phyloP scores from a whole-genome alignment of 2,329 filamentous ascomycete genomes.

The Claviceps maximensis region DNA sequence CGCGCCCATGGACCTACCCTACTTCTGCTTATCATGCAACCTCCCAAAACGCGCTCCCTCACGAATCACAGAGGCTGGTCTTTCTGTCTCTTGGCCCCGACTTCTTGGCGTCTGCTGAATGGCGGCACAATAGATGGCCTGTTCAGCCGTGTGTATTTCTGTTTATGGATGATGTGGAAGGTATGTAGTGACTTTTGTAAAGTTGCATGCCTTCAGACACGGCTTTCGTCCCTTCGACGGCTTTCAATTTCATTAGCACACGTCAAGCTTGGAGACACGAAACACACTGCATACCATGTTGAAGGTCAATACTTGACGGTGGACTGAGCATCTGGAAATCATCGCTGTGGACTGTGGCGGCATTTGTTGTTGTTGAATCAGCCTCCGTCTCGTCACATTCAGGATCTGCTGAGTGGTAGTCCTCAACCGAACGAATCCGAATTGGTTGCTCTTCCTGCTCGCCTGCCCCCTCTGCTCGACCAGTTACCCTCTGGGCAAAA shows the following conservation, averaged over 20 bases:
- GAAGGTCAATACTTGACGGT: background rate
- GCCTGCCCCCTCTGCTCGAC: background rate
- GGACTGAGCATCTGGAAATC: conserved; percentile 15
- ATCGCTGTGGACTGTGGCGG: conserved; percentile 24
- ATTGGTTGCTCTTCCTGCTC: background rate
- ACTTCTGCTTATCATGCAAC: background rate
- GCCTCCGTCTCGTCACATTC: background rate
- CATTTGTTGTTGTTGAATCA: conserved; percentile 15
- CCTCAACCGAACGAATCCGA: background rate
- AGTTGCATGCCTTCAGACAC: background rate
- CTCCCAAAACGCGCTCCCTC: background rate
- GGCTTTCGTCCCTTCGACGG: background rate
- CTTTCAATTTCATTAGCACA: background rate
- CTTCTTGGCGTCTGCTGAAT: background rate
- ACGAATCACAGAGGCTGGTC: too few species aligned
- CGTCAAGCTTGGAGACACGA: background rate
- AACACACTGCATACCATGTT: background rate
- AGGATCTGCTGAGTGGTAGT: background rate
- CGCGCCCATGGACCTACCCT: background rate
- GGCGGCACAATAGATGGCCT: background rate
- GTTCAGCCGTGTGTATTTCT: background rate
- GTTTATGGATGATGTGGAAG: conserved; percentile 11
- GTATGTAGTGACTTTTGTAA: conserved; percentile 7
- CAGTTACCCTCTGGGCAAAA: background rate
- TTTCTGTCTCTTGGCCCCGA: background rate